Base-by-base conservation (phyloP, 805 yeast genomes). In the Kodamaea laetipori region DNA sequence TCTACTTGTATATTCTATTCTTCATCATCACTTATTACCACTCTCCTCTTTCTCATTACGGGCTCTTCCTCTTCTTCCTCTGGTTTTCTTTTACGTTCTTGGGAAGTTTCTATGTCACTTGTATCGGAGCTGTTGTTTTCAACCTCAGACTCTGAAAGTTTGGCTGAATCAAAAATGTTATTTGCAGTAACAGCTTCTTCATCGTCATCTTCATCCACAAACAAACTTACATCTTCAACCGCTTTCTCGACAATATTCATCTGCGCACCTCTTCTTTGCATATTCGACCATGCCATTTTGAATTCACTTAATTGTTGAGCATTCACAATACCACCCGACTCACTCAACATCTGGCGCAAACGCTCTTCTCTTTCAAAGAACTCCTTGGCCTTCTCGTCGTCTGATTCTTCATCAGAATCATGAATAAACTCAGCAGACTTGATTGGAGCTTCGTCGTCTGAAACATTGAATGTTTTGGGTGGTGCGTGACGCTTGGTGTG, bases 321-420 rank as follows among this genome's bases (percentile, higher is more conserved):
- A 47, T 62, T 63, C 12, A 68, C 61, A 25, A 71, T 63, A 9
- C 74, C 74, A 5, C 76, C 76, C 5, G 64, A 55, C 37, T 54
- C 56, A 6, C 47, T 50, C 28, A 71, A 53, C 47, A 71, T 49
- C 24, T 56, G 59, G 36, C 82, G 76, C 35, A 81, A 64, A 44
- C 66, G 60, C 43, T 69, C 67, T 52, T 84, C 90, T 45, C 78
- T 71, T 33, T 62, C 80, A 55, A 77, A 84, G 55, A 84, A 84
- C 23, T 53, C 70, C 2, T 54, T 56, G 40, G 74, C 78, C 31
- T 69, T 67, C 37, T 80, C 87, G 10, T 71, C 79, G 53, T 82
- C 87, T 4, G 78, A 70, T 8, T 75, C 82, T 53, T 82, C 86
- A 55, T 82, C 89, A 2, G 86, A 80, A 41, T 76, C 83, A 39